Evolutionary conservation across 1,284 basidiomycete genomes (phyloP).

Genomic region (Tilletiaria anomala): DNA sequence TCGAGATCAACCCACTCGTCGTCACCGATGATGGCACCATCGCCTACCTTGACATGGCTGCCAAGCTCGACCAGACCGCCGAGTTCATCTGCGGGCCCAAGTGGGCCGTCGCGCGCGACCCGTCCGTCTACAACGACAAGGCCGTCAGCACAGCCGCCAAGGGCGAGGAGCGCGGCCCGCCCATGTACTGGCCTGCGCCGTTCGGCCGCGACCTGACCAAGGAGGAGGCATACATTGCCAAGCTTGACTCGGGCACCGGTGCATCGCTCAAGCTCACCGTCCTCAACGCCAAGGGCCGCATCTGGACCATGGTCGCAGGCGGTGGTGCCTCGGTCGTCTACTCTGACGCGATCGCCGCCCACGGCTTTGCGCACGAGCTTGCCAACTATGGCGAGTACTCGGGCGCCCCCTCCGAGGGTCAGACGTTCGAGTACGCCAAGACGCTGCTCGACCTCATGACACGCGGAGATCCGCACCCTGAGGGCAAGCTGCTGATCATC

Average conservation of each 20-base stretch:
- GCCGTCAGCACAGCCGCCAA: constrained; percentile 10
- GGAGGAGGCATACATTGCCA: constrained; percentile 98
- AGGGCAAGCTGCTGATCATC: constrained; percentile 95
- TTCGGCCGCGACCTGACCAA: constrained; percentile 97
- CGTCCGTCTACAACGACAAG: constrained; percentile 49
- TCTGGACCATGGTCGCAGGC: constrained; percentile 99
- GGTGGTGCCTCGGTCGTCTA: constrained; percentile 63
- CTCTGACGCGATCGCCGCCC: constrained; percentile 85
- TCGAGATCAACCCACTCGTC: constrained; percentile 98
- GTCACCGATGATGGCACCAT: constrained; percentile 76
- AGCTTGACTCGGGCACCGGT: constrained; percentile 89
- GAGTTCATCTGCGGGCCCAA: constrained; percentile 95
- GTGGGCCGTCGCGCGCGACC: constrained; percentile 93
- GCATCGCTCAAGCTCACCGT: constrained; percentile 97
- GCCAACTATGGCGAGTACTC: constrained; percentile 99
- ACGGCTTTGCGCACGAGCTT: constrained; percentile 89
- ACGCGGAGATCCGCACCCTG: constrained; percentile 44
- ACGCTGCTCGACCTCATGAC: constrained; percentile 95
- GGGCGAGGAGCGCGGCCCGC: constrained; percentile 54
- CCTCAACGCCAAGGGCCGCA: constrained; percentile 79
- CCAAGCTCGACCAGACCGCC: constrained; percentile 92
- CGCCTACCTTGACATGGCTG: constrained; percentile 97
- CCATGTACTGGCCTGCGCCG: constrained; percentile 92
- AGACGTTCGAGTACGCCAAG: constrained; percentile 99
- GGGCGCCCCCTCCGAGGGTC: constrained; percentile 91